Evolutionary conservation across 306 rosid species (phyloP).

Genomic region (Quercus cerris): DNA sequence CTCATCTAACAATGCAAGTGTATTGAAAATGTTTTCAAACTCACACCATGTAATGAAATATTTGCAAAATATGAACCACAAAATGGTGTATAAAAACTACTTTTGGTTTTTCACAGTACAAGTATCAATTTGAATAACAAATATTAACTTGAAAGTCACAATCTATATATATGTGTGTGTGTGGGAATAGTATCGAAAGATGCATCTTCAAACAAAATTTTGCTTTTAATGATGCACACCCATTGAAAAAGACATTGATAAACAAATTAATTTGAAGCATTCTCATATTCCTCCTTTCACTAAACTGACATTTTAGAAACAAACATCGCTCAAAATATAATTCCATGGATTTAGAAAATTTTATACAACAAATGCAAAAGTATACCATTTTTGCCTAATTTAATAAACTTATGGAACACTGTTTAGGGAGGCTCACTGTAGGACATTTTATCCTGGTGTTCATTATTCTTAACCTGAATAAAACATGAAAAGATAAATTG

Average conservation of each 20-base stretch:
- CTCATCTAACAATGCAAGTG: not conserved
- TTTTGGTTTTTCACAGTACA: too few relatives aligned
- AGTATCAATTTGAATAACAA: too few relatives aligned
- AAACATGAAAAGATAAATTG: not conserved
- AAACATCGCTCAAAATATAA: not conserved
- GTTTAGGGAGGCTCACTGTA: conserved; percentile 36
- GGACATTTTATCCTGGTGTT: conserved; percentile 43
- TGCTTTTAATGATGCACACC: too few relatives aligned
- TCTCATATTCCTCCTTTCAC: too few relatives aligned
- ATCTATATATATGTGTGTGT: too few relatives aligned
- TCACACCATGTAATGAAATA: not conserved
- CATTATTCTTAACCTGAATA: conserved; percentile 49
- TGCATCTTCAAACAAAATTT: too few relatives aligned
- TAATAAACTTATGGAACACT: conserved; percentile 56
- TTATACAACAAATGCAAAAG: not conserved
- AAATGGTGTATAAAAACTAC: too few relatives aligned
- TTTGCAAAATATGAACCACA: too few relatives aligned
- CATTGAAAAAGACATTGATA: too few relatives aligned
- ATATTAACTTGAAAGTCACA: too few relatives aligned
- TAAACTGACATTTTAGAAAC: not conserved
- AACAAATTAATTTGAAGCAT: too few relatives aligned
- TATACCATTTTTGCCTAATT: conserved; percentile 48
- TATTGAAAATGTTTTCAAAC: not conserved
- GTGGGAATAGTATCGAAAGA: too few relatives aligned
- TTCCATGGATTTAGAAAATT: not conserved